A percentile compares a stretch with the other conserved stretches of the same genome.
phyloP scores from a whole-genome alignment of 306 rosid genomes.

The Albizia julibrissin region DNA sequence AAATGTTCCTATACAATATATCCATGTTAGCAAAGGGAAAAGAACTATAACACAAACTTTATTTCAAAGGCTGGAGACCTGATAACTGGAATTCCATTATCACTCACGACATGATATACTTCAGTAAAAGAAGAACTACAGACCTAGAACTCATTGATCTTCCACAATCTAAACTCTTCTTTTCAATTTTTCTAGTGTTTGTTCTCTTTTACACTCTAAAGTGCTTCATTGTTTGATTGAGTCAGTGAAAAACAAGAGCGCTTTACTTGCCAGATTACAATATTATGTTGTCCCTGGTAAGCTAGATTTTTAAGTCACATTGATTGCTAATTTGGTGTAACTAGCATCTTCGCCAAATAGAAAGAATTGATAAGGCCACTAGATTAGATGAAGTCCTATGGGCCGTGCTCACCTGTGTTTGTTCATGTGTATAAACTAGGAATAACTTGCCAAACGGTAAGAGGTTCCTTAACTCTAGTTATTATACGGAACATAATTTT shows the following conservation, averaged over 20 bases:
- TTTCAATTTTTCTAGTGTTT: background rate
- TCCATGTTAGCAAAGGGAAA: constrained; percentile 28
- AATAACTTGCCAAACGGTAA: background rate
- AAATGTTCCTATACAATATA: constrained; percentile 63
- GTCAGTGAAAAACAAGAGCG: background rate
- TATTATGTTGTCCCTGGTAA: background rate
- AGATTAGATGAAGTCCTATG: background rate
- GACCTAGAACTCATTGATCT: background rate
- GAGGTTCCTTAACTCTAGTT: background rate
- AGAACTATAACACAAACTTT: background rate
- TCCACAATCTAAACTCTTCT: background rate
- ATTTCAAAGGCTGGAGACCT: background rate
- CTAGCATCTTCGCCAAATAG: background rate
- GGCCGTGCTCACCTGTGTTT: background rate
- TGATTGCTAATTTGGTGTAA: background rate
- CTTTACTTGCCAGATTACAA: background rate
- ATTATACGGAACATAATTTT: background rate
- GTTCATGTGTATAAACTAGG: background rate
- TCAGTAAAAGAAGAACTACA: background rate
- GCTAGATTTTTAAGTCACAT: background rate
- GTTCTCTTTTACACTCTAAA: background rate
- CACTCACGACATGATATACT: background rate
- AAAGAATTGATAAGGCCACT: background rate
- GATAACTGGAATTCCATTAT: background rate
- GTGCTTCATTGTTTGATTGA: background rate